These are phyloP conservation scores for Biancaea sappan DNA, from an alignment of 306 rosid genomes.

Conservation along the genomic window DNA sequence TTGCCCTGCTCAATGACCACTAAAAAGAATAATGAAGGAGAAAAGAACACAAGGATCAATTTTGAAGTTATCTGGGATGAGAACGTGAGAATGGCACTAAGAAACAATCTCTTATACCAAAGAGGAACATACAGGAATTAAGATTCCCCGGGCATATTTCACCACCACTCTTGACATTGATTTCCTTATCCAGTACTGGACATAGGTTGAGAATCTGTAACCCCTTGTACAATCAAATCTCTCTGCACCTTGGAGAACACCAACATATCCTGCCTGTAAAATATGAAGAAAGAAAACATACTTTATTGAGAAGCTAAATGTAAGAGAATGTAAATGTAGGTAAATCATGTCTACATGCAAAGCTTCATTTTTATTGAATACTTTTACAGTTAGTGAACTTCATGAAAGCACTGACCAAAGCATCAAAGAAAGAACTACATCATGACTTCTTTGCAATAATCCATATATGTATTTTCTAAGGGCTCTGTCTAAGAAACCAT, in stretches of 20 bases:
- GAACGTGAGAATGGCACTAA: constrained; percentile 27
- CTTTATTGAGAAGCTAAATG: constrained; percentile 4
- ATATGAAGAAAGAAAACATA: constrained; percentile 5
- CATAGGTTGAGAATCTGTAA: constrained; percentile 87
- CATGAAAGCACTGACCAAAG: constrained; percentile 32
- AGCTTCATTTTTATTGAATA: constrained; percentile 3
- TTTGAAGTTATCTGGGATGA: constrained; percentile 24
- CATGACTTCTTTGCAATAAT: background rate
- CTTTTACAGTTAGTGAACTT: constrained; percentile 18
- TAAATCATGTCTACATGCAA: background rate
- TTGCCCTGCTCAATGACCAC: constrained; percentile 70
- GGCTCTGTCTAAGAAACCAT: background rate
- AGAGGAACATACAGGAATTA: constrained; percentile 69
- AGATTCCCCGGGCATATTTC: constrained; percentile 65
- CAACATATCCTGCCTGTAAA: constrained; percentile 74
- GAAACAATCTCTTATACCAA: constrained; percentile 33
- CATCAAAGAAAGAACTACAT: constrained; percentile 3
- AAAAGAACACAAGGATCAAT: constrained; percentile 45
- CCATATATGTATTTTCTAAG: constrained; percentile 13
- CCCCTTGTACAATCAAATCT: constrained; percentile 84
- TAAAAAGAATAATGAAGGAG: constrained; percentile 45
- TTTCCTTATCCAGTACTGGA: constrained; percentile 88
- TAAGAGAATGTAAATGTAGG: background rate
- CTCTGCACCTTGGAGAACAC: constrained; percentile 91
- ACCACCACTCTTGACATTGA: constrained; percentile 77